phyloP scores from a whole-genome alignment of 495 filamentous ascomycete species.

The Echria macrotheca region DNA sequence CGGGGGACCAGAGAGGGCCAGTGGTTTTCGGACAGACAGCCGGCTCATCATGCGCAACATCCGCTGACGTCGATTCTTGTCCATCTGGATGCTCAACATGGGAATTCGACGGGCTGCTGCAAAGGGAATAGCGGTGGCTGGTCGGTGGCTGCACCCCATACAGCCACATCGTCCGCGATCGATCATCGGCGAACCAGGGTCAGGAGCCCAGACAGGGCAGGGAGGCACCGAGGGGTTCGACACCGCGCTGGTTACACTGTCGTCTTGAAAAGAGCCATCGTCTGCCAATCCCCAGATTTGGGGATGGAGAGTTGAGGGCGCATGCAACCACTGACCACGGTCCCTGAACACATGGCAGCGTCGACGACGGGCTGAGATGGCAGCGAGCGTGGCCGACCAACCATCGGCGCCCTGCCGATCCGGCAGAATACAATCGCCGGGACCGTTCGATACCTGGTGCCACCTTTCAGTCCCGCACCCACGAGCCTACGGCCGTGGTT shows the following conservation, averaged over 20 bases:
- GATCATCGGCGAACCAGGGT: too few species aligned
- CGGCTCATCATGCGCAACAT: conserved; percentile 12
- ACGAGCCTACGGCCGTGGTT: conserved; percentile 18
- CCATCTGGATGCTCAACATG: too few species aligned
- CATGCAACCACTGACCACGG: not conserved
- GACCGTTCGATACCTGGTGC: conserved; percentile 25
- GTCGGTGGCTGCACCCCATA: too few species aligned
- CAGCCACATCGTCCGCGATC: too few species aligned
- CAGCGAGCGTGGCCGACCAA: conserved; percentile 14
- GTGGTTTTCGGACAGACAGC: not conserved
- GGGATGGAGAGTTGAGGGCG: conserved; percentile 2
- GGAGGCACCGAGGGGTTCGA: too few species aligned
- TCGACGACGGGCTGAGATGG: not conserved
- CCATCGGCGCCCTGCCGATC: conserved; percentile 23
- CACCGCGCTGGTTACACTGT: too few species aligned
- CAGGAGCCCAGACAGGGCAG: too few species aligned
- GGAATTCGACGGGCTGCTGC: too few species aligned
- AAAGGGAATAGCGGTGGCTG: too few species aligned
- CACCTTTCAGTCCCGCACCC: conserved; percentile 8
- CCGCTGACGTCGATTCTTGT: not conserved
- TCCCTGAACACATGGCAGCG: conserved; percentile 20
- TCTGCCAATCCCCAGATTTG: not conserved
- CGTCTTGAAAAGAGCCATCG: not conserved
- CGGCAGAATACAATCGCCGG: conserved; percentile 19
- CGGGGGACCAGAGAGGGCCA: conserved; percentile 6